A percentile compares a stretch with the other conserved stretches of the same genome.
Conservation (phyloP, 1,284 basidiomycete genomes). For the Grifola frondosa region DNA sequence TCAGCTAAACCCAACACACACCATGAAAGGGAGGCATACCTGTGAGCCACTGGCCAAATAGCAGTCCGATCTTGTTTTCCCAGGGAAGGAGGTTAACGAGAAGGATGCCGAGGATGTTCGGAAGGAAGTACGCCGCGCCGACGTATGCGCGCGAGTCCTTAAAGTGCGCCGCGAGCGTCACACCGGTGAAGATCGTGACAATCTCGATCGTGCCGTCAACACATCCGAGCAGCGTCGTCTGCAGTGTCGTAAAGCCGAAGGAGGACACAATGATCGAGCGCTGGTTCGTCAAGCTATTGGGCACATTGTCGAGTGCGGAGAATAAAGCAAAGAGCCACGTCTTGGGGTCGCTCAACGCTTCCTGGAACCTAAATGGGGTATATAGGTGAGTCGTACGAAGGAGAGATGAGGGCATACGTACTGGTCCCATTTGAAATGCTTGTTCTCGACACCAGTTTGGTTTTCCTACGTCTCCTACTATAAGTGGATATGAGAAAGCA, state of each 20-base stretch:
- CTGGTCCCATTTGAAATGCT: constrained; percentile 39
- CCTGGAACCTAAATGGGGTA: constrained; percentile 49
- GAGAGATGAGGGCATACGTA: constrained; percentile 33
- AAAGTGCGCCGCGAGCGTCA: constrained; percentile 55
- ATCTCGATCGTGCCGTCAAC: constrained; percentile 71
- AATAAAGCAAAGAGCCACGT: constrained; percentile 71
- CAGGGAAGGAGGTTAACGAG: constrained; percentile 66
- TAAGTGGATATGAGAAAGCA: background rate
- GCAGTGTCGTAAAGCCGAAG: constrained; percentile 62
- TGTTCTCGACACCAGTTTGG: constrained; percentile 41
- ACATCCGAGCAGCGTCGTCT: constrained; percentile 70
- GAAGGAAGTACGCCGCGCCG: constrained; percentile 60
- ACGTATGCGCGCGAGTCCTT: constrained; percentile 62
- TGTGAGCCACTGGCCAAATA: constrained; percentile 61
- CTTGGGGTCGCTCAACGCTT: constrained; percentile 67
- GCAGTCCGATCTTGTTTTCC: constrained; percentile 59
- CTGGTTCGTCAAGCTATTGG: constrained; percentile 74
- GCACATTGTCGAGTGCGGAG: constrained; percentile 60
- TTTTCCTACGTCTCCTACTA: constrained; percentile 25
- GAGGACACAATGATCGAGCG: constrained; percentile 65
- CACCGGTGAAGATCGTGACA: constrained; percentile 59
- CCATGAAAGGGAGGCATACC: constrained; percentile 40
- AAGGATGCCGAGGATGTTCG: constrained; percentile 58
- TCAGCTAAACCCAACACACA: background rate
- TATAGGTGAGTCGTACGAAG: background rate